These are phyloP conservation scores for Drosera capensis DNA, from an alignment of 148 eudicot genomes.

Conservation along the genomic window DNA sequence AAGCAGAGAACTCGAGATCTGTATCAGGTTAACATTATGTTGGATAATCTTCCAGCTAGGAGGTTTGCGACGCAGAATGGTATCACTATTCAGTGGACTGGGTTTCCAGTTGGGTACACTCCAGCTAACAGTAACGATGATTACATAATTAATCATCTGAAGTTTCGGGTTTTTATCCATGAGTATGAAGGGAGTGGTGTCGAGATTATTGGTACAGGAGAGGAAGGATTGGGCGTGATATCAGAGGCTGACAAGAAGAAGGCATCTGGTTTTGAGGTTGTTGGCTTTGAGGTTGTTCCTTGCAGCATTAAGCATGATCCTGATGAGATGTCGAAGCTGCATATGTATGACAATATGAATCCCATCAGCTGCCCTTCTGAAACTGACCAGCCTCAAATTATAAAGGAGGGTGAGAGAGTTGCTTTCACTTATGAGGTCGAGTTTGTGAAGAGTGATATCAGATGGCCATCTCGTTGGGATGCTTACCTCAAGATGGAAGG, in stretches of 20 bases:
- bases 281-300: constrained; percentile 57
- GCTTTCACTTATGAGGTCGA: constrained; percentile 51
- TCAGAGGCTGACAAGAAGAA: constrained; percentile 36
- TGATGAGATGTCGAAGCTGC: constrained; percentile 37
- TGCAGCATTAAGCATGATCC: constrained; percentile 49
- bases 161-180: constrained; percentile 45
- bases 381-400: constrained; percentile 37
- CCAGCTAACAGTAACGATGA: constrained; percentile 27
- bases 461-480: constrained; percentile 68
- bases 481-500: constrained; percentile 60
- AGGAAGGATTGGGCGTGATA: constrained; percentile 49
- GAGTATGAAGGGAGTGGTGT: constrained; percentile 55
- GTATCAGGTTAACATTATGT: constrained; percentile 60
- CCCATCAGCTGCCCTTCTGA: constrained; percentile 37
- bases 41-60: constrained; percentile 63
- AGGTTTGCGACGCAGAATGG: constrained; percentile 43
- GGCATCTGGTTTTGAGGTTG: constrained; percentile 36
- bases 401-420: constrained; percentile 34
- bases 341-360: constrained; percentile 25
- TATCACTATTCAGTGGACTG: constrained; percentile 43
- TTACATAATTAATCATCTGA: constrained; percentile 52
- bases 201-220: constrained; percentile 49
- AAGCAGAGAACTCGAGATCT: constrained; percentile 52
- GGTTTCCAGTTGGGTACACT: constrained; percentile 50
- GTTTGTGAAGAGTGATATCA: constrained; percentile 45